Percentiles rank a stretch among this genome's conserved stretches.
Evolutionary conservation across 2,329 filamentous ascomycete genomes (phyloP).

Genomic region (Juglanconis sp.): DNA sequence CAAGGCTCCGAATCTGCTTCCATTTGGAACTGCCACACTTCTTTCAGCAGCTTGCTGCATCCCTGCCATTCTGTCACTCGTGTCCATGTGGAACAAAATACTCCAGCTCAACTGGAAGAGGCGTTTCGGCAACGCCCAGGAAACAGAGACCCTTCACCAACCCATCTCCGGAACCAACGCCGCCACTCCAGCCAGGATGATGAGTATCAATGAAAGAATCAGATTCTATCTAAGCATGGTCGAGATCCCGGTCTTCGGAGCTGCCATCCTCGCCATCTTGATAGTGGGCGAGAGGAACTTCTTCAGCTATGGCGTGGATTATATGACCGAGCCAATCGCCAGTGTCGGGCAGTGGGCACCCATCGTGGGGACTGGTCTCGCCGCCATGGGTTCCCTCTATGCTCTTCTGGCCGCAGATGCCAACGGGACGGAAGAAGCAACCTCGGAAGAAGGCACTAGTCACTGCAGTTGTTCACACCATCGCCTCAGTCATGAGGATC

Average conservation of each 20-base stretch:
- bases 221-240: conserved; percentile 51
- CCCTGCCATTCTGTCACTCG: conserved; percentile 58
- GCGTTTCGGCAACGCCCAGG: conserved; percentile 33
- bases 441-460: background rate
- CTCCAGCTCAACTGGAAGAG: conserved; percentile 58
- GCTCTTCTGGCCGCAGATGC: conserved; percentile 1
- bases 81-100: conserved; percentile 63
- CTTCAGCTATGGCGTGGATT: conserved; percentile 52
- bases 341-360: conserved; percentile 62
- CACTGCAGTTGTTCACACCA: background rate
- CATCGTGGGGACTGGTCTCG: conserved; percentile 56
- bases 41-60: conserved; percentile 63
- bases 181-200: conserved; percentile 50
- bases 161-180: conserved; percentile 52
- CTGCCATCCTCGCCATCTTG: conserved; percentile 56
- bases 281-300: conserved; percentile 63
- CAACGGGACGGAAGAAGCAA: background rate
- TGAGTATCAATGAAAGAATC: conserved; percentile 53
- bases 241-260: conserved; percentile 57
- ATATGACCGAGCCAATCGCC: conserved; percentile 60
- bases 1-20: conserved; percentile 51
- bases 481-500: background rate
- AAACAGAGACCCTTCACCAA: conserved; percentile 28
- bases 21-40: conserved; percentile 58
- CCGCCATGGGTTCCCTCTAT: conserved; percentile 52